These are phyloP conservation scores for Lasiodiplodia hormozganensis DNA, from an alignment of 2,329 filamentous ascomycete genomes.

Conservation along the genomic window DNA sequence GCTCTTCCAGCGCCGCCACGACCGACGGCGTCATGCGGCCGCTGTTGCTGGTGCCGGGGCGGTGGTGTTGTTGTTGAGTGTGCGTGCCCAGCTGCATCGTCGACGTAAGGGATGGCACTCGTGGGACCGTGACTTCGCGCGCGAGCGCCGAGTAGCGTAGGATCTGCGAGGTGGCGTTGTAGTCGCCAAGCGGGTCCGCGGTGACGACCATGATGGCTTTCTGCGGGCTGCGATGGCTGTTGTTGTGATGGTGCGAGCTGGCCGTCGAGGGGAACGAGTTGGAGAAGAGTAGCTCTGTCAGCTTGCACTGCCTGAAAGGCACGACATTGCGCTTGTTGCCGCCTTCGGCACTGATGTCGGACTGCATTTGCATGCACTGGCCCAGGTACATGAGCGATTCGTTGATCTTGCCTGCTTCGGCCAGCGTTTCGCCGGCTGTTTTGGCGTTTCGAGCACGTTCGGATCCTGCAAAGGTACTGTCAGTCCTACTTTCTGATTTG, in stretches of 20 bases:
- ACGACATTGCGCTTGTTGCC: constrained; percentile 74
- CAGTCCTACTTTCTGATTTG: constrained; percentile 34
- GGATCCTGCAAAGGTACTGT: constrained; percentile 59
- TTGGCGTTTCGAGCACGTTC: constrained; percentile 93
- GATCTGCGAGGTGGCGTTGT: constrained; percentile 96
- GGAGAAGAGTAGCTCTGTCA: constrained; percentile 60
- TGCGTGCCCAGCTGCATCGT: constrained; percentile 62
- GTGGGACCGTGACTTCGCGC: constrained; percentile 88
- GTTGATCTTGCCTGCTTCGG: constrained; percentile 97
- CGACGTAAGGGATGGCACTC: constrained; percentile 81
- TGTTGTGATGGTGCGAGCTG: constrained; percentile 42
- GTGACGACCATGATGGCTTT: constrained; percentile 96
- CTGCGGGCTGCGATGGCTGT: constrained; percentile 71
- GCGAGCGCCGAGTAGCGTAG: constrained; percentile 92
- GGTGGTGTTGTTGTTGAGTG: constrained; percentile 47
- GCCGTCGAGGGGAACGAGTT: constrained; percentile 57
- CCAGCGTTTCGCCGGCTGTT: constrained; percentile 89
- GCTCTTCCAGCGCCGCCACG: constrained; percentile 57
- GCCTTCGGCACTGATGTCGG: constrained; percentile 70
- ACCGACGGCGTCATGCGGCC: constrained; percentile 54
- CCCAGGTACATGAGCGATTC: constrained; percentile 98
- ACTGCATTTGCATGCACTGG: constrained; percentile 95
- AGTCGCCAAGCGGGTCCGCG: constrained; percentile 90
- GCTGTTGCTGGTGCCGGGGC: constrained; percentile 33
- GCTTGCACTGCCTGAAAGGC: constrained; percentile 68